A percentile compares a stretch with the other conserved stretches of the same genome.
These are phyloP conservation scores for Pneumocystis carinii DNA, from an alignment of 1,139 yeast genomes.

Conservation along the genomic window DNA sequence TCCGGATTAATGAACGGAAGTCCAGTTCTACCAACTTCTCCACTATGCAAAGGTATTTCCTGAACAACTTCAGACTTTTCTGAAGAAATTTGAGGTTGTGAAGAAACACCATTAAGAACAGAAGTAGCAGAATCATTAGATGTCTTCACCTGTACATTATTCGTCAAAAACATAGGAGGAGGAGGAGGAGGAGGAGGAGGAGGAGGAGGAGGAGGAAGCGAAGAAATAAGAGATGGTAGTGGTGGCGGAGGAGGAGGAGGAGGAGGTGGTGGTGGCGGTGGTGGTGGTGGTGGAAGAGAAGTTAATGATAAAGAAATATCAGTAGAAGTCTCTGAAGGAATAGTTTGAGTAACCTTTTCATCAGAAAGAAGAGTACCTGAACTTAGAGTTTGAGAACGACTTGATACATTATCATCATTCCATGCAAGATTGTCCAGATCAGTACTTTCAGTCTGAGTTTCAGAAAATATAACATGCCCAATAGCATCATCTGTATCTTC, in stretches of 20 bases:
- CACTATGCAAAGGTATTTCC: constrained; percentile 6
- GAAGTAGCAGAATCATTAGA: background rate
- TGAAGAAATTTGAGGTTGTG: background rate
- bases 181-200: constrained; percentile 18
- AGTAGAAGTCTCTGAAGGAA: background rate
- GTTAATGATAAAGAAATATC: constrained; percentile 15
- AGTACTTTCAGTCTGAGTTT: background rate
- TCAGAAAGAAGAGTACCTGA: background rate
- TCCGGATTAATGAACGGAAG: constrained; percentile 10
- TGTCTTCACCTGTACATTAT: background rate
- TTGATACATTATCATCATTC: background rate
- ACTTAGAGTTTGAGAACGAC: background rate
- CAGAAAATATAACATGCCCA: constrained; percentile 6
- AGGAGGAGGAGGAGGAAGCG: constrained; percentile 17
- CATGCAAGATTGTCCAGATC: background rate
- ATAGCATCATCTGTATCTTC: constrained; percentile 8
- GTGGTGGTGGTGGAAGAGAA: constrained; percentile 10
- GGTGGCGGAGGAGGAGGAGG: constrained; percentile 22
- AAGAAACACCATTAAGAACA: constrained; percentile 11
- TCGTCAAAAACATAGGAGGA: constrained; percentile 11
- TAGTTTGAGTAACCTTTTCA: background rate
- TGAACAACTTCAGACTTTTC: background rate
- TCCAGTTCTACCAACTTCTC: constrained; percentile 10
- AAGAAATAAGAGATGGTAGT: constrained; percentile 25
- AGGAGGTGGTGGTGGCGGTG: constrained; percentile 24